phyloP scores from a whole-genome alignment of 208 protist genomes.

The Leptomonas pyrrhocoris region DNA sequence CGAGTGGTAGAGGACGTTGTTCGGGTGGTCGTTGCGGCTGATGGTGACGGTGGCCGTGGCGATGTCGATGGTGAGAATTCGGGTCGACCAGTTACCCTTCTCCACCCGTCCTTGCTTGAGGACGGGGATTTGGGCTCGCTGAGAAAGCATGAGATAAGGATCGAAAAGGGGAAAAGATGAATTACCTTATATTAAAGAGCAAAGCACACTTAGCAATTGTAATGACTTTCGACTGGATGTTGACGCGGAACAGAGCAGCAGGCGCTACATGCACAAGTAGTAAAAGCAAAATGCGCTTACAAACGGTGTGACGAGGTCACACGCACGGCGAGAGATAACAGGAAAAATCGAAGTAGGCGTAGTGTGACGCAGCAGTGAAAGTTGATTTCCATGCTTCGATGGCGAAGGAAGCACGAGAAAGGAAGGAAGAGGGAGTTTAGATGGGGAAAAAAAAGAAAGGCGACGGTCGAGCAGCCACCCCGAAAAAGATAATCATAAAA shows the following conservation, averaged over 20 bases:
- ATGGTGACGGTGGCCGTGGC: slow-evolving; percentile 5
- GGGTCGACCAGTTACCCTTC: slow-evolving; percentile 10
- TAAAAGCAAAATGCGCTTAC: too few relatives aligned
- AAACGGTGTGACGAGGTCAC: too few relatives aligned
- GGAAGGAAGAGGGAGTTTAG: not conserved
- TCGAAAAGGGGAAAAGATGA: not conserved
- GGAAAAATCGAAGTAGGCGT: too few relatives aligned
- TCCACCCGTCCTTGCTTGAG: slow-evolving; percentile 18
- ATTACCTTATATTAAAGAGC: too few relatives aligned
- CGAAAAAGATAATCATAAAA: not conserved
- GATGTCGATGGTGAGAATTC: slow-evolving; percentile 24
- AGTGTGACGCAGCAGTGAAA: too few relatives aligned
- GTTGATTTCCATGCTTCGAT: too few relatives aligned
- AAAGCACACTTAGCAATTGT: too few relatives aligned
- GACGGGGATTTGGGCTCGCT: slow-evolving; percentile 1
- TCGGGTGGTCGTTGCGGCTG: slow-evolving; percentile 12
- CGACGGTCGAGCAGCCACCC: not conserved
- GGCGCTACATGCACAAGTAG: too few relatives aligned
- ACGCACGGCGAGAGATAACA: too few relatives aligned
- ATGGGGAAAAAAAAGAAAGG: slow-evolving; percentile 21
- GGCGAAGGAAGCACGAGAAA: too few relatives aligned
- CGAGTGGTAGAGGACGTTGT: slow-evolving; percentile 10
- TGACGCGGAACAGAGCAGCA: too few relatives aligned
- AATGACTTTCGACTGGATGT: too few relatives aligned
- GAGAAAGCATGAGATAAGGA: not conserved